Conservation (phyloP, 306 rosid genomes). For the Glycine latifolia region DNA sequence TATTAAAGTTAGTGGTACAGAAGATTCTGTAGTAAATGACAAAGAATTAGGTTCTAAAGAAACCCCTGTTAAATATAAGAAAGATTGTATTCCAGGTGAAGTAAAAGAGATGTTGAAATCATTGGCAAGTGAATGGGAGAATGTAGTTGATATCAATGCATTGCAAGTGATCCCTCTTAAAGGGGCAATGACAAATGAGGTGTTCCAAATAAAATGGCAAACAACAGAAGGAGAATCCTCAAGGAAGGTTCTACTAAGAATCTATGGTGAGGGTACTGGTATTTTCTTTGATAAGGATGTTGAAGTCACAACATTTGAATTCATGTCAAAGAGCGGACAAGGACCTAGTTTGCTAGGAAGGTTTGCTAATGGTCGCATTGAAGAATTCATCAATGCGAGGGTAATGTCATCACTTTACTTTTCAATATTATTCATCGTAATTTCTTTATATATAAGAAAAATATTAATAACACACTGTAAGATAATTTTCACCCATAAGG, state of each 20-base stretch:
- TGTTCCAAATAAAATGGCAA: constrained; percentile 83
- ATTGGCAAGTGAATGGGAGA: constrained; percentile 76
- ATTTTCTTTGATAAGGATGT: constrained; percentile 71
- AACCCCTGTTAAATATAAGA: constrained; percentile 34
- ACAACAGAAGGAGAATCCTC: constrained; percentile 61
- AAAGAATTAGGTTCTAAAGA: constrained; percentile 17
- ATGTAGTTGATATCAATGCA: constrained; percentile 61
- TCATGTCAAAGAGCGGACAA: constrained; percentile 74
- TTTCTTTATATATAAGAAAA: neutral
- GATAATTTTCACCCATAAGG: no score
- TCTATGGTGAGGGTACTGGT: constrained; percentile 80
- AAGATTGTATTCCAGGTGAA: constrained; percentile 62
- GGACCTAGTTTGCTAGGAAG: constrained; percentile 85
- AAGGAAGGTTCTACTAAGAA: constrained; percentile 73
- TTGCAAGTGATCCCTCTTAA: constrained; percentile 73
- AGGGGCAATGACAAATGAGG: constrained; percentile 92
- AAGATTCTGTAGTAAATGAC: constrained; percentile 41
- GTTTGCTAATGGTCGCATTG: constrained; percentile 76
- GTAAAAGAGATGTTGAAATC: constrained; percentile 62
- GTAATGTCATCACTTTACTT: constrained; percentile 48
- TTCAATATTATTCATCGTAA: constrained; percentile 7
- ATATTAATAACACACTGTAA: neutral
- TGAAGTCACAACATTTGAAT: constrained; percentile 70
- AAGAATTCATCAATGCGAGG: constrained; percentile 86
- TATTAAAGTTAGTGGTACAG: constrained; percentile 29